Evolutionary conservation across 768 basidiomycete species (phyloP).

Genomic region (Russula sp.): DNA sequence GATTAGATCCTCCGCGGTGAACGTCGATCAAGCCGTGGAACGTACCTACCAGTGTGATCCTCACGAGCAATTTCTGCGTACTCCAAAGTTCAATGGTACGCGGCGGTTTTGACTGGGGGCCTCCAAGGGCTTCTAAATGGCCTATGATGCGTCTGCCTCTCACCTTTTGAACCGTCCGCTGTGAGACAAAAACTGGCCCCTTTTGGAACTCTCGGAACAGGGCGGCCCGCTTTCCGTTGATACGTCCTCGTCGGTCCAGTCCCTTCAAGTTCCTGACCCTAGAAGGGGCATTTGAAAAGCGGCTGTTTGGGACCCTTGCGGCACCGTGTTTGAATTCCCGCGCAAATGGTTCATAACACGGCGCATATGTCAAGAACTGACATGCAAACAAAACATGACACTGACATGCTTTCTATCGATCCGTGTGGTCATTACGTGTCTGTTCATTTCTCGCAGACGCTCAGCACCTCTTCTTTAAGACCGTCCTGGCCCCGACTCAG

Average conservation of each 20-base stretch:
- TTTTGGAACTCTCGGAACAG: constrained; percentile 6
- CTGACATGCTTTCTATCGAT: background rate
- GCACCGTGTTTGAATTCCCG: background rate
- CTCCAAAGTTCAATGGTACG: background rate
- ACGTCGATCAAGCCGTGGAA: background rate
- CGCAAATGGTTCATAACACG: background rate
- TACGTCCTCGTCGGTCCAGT: too few species aligned
- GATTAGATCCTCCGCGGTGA: background rate
- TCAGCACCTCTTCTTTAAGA: background rate
- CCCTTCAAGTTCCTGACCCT: too few species aligned
- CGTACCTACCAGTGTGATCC: background rate
- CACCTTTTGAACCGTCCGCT: constrained; percentile 16
- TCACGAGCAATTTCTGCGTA: background rate
- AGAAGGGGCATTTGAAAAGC: too few species aligned
- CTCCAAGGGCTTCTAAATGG: background rate
- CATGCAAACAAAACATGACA: background rate
- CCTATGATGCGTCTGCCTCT: background rate
- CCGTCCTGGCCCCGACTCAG: background rate
- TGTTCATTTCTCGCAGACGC: background rate
- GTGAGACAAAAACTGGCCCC: constrained; percentile 13
- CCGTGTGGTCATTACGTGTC: background rate
- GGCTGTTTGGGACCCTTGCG: too few species aligned
- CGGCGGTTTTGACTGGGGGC: background rate
- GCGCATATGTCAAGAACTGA: background rate
- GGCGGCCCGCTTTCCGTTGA: background rate